Evolutionary conservation across 345 rosid genomes (phyloP).

Genomic region (Citrus medica): DNA sequence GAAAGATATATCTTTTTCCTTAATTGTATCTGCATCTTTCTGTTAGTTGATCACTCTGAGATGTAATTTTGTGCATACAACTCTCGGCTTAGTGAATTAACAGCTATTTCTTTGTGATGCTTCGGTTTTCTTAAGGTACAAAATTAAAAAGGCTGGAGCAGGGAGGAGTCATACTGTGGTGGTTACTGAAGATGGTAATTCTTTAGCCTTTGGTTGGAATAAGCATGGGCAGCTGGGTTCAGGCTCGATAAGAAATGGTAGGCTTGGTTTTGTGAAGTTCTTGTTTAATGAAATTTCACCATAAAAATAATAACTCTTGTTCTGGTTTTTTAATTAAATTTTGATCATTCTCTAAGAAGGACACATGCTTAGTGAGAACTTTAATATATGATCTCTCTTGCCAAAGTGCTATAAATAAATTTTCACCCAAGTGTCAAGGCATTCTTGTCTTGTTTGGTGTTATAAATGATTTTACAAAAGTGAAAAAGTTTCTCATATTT

Average conservation of each 20-base stretch:
- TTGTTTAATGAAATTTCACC: neutral
- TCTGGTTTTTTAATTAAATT: neutral
- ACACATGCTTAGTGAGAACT: neutral
- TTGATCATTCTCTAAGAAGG: neutral
- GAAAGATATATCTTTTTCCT: neutral
- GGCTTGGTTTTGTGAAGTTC: slow-evolving; percentile 7
- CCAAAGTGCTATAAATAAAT: neutral
- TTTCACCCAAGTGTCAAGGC: neutral
- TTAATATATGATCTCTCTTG: neutral
- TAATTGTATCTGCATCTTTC: neutral
- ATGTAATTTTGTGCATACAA: neutral
- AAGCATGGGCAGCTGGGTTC: slow-evolving; percentile 94
- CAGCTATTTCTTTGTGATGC: neutral
- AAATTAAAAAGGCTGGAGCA: slow-evolving; percentile 63
- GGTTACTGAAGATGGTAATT: slow-evolving; percentile 71
- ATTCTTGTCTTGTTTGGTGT: neutral
- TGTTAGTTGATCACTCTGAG: neutral
- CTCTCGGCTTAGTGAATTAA: neutral
- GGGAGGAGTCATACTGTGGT: slow-evolving; percentile 86
- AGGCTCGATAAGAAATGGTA: slow-evolving; percentile 78
- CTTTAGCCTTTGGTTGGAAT: slow-evolving; percentile 95
- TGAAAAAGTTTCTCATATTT: neutral
- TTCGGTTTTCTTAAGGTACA: slow-evolving; percentile 48
- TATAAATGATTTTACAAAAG: neutral
- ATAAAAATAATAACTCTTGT: neutral